Conservation (phyloP, 257 asterid genomes). For the Eustoma russellianum region DNA sequence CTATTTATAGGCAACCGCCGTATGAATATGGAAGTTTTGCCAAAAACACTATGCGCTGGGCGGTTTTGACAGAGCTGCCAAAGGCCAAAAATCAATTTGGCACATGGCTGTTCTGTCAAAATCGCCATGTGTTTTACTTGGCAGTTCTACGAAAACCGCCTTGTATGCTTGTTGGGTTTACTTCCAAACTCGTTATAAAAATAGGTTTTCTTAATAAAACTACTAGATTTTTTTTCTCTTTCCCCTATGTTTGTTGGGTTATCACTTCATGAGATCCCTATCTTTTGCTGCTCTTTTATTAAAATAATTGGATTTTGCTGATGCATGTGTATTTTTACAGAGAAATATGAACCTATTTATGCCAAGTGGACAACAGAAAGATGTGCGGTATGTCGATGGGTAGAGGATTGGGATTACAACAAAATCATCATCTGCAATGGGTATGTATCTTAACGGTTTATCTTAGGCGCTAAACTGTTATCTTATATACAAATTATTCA, state of each 20-base stretch:
- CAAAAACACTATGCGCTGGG: too few relatives aligned
- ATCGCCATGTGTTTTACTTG: too few relatives aligned
- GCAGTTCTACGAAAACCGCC: too few relatives aligned
- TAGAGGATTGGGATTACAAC: constrained; percentile 99
- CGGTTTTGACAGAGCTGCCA: too few relatives aligned
- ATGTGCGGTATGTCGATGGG: constrained; percentile 99
- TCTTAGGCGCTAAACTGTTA: not conserved
- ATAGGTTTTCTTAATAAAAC: too few relatives aligned
- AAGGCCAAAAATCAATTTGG: too few relatives aligned
- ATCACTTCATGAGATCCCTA: constrained; percentile 9
- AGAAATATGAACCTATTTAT: constrained; percentile 79
- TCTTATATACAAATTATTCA: not conserved
- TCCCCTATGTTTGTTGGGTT: not conserved
- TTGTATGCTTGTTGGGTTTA: too few relatives aligned
- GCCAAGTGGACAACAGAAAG: constrained; percentile 98
- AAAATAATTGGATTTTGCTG: constrained; percentile 9
- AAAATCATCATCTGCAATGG: constrained; percentile 60
- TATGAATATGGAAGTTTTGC: too few relatives aligned
- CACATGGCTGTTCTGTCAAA: too few relatives aligned
- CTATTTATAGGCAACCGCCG: too few relatives aligned
- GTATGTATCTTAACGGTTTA: constrained; percentile 11
- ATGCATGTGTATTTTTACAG: constrained; percentile 29
- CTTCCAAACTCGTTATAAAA: too few relatives aligned
- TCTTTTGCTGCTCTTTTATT: constrained; percentile 9
- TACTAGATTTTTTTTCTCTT: constrained; percentile 2